Evolutionary conservation across 1,284 basidiomycete genomes (phyloP), one percentile per base, ranked within the genome.

Genomic region (Ceratobasidium sp.): DNA sequence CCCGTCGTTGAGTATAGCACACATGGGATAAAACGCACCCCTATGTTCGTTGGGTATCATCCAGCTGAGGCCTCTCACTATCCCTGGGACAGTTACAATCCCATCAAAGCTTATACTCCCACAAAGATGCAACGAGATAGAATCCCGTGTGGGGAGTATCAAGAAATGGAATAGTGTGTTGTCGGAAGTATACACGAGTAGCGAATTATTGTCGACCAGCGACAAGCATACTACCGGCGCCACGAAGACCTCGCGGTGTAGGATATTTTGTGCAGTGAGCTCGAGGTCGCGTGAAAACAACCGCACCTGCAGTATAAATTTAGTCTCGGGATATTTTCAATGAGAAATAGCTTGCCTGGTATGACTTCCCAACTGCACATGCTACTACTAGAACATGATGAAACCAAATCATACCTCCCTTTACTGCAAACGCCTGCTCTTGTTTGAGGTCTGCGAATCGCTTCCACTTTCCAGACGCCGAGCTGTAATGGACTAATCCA

Each of bases 161-260:
- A 98, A 79, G 77, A 93, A 99, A 78, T 99, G 97, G 74, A 87
- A 88, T 56, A 99, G 82, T 29, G 89, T 95, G 76, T 99, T 99
- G 78, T 98, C 95, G n/a, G 88, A 85, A 1, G 95, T 98, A 78
- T 98, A 99, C 16, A 97, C 93, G 54, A 99, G 83, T n/a, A 99
- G 80, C 0, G 94, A 96, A 75, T 96, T 97, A 16, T 25, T 68
- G 78, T 98, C 97, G 69, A 98, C 91, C 5, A 98, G 81, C 6
- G 93, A 95, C 59, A 97, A 80, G 54, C 94, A 89, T 27, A 96
- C 82, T 42, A 95, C 88, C 0, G 91, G 86, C 0, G 89, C 87
- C 0, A 87, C 80, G 21, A 97, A 78, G n/a, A 87, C 79, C 76
- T 97, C 91, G 44, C 89, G 86, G 75, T 95, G 87, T 11, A 98